Percentiles rank a stretch among this genome's conserved stretches.
Conservation (phyloP, 768 basidiomycete genomes). For the Holtermannia corniformis region DNA sequence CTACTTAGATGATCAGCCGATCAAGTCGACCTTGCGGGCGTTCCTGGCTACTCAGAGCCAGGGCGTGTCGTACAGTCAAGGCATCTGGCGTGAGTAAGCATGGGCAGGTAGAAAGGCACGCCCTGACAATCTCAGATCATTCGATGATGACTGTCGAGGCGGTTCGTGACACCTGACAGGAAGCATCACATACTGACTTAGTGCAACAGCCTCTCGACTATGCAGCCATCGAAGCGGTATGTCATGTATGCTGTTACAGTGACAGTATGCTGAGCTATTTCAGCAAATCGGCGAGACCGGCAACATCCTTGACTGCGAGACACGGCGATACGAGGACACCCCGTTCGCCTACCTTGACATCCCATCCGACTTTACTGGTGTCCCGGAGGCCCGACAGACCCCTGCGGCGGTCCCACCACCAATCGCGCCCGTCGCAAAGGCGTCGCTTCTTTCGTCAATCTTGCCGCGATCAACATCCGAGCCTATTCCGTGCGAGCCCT, state of each 20-base stretch:
- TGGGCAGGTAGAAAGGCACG: background rate
- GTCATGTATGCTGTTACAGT: background rate
- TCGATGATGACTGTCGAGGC: conserved; percentile 27
- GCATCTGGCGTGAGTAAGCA: conserved; percentile 73
- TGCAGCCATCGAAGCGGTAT: conserved; percentile 25
- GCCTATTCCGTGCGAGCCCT: conserved; percentile 43
- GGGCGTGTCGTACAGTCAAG: conserved; percentile 73
- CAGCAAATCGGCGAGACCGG: conserved; percentile 21
- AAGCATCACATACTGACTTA: conserved; percentile 1
- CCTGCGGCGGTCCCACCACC: conserved; percentile 3
- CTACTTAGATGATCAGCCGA: conserved; percentile 66
- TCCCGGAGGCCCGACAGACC: no score
- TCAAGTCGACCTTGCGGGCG: conserved; percentile 62
- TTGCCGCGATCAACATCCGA: conserved; percentile 2
- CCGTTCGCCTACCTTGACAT: conserved; percentile 9
- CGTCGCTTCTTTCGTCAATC: conserved; percentile 3
- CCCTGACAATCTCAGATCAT: conserved; percentile 20
- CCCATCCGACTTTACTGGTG: no score
- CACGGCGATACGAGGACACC: background rate
- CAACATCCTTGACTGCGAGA: conserved; percentile 13
- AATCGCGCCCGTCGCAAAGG: conserved; percentile 6
- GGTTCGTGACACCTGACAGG: conserved; percentile 2
- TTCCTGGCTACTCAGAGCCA: conserved; percentile 73
- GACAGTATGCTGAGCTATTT: background rate
- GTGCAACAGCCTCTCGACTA: conserved; percentile 16